phyloP scores from a whole-genome alignment of 495 filamentous ascomycete genomes.

The Saxophila tyrrhenica region DNA sequence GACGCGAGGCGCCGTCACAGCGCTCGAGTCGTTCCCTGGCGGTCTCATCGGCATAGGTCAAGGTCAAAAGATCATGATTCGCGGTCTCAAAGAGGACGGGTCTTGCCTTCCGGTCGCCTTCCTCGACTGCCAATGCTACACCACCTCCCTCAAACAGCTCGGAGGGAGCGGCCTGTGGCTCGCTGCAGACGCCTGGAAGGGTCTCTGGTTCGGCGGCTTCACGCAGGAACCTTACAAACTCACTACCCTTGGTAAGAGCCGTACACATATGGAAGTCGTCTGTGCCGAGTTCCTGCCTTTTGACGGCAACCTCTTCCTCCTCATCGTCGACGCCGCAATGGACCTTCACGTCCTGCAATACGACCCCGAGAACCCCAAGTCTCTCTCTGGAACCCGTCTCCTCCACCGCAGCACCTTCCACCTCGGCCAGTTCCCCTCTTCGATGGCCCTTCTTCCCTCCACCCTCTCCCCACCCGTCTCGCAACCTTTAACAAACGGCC shows the following conservation, averaged over 20 bases:
- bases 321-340: constrained; percentile 74
- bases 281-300: constrained; percentile 82
- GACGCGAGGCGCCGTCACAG: constrained; percentile 87
- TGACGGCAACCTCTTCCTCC: constrained; percentile 67
- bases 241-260: constrained; percentile 81
- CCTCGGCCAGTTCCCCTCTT: constrained; percentile 62
- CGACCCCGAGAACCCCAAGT: constrained; percentile 93
- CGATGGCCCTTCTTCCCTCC: constrained; percentile 63
- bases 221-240: constrained; percentile 83
- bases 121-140: constrained; percentile 93
- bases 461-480: constrained; percentile 27
- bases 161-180: constrained; percentile 71
- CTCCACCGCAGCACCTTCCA: constrained; percentile 81
- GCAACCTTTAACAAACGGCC: constrained; percentile 29
- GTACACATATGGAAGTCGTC: constrained; percentile 61
- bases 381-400: constrained; percentile 75
- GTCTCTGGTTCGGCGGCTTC: constrained; percentile 89
- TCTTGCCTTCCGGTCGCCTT: constrained; percentile 88
- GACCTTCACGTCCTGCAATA: constrained; percentile 84
- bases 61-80: constrained; percentile 93
- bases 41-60: constrained; percentile 70
- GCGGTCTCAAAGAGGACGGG: constrained; percentile 89
- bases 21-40: constrained; percentile 48
- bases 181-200: constrained; percentile 81
- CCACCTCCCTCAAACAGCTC: constrained; percentile 69